A percentile compares a stretch with the other conserved stretches of the same genome.
phyloP scores from a whole-genome alignment of 805 yeast species.

The Candida qinlingensis region DNA sequence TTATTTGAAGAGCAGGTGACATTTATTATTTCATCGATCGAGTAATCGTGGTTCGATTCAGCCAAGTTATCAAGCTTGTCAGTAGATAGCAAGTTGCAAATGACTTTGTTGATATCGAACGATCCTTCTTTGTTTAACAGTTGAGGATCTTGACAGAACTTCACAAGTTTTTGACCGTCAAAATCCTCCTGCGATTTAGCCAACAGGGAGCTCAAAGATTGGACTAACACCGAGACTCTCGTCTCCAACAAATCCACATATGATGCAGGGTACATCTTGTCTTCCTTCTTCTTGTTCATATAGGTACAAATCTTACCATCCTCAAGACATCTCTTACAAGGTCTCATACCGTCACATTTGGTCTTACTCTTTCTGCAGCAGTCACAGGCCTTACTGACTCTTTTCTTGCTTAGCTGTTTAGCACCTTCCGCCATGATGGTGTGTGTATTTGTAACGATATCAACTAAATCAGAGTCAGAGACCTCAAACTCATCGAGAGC shows the following conservation, averaged over 20 bases:
- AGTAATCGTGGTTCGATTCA: conserved; percentile 18
- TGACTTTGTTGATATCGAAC: conserved; percentile 25
- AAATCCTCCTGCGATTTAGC: conserved; percentile 14
- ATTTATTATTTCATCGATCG: conserved; percentile 21
- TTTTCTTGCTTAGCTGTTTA: conserved; percentile 18
- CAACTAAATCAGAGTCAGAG: too few relatives aligned
- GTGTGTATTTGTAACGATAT: neutral
- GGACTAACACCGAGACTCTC: conserved; percentile 42
- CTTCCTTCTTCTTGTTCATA: conserved; percentile 46
- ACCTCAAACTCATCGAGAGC: neutral
- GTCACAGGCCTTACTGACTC: conserved; percentile 41
- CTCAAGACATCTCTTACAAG: conserved; percentile 44
- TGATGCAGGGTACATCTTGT: conserved; percentile 38
- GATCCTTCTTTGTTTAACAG: conserved; percentile 18
- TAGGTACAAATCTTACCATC: conserved; percentile 56
- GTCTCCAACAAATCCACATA: conserved; percentile 47
- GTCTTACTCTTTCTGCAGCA: conserved; percentile 40
- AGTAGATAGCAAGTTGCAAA: conserved; percentile 16
- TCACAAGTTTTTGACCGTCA: conserved; percentile 6
- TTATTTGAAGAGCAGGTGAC: conserved; percentile 7
- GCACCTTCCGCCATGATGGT: neutral
- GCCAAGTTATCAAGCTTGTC: conserved; percentile 23
- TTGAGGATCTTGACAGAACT: conserved; percentile 16
- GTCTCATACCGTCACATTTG: conserved; percentile 42
- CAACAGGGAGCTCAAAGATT: conserved; percentile 29